Evolutionary conservation across 495 filamentous ascomycete species (phyloP).

Genomic region (Friedmanniomyces simplex): DNA sequence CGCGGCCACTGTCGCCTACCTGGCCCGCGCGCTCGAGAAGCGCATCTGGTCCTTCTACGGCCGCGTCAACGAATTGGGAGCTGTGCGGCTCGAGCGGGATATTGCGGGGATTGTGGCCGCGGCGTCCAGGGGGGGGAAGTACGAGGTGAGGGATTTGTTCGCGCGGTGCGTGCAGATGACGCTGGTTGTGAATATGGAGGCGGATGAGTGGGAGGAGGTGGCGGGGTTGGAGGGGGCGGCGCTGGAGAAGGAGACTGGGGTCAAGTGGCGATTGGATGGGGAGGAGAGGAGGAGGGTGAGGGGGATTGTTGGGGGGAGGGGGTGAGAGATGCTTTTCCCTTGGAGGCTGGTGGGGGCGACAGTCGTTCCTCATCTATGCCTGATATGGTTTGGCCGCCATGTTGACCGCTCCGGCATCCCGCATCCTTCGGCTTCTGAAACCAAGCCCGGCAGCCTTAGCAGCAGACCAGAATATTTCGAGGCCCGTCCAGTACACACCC

Average conservation of each 20-base stretch:
- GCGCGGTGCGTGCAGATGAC: slow-evolving; percentile 70
- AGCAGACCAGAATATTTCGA: too few species aligned
- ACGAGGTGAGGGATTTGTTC: slow-evolving; percentile 73
- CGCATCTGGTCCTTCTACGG: slow-evolving; percentile 76
- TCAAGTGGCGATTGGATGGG: slow-evolving; percentile 46
- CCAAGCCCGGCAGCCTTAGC: too few species aligned
- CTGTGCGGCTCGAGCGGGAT: slow-evolving; percentile 80
- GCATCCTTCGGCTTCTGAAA: too few species aligned
- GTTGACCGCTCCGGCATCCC: too few species aligned
- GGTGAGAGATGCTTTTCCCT: background rate
- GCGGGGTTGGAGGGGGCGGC: slow-evolving; percentile 27
- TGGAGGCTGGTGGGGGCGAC: too few species aligned
- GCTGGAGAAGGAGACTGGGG: slow-evolving; percentile 31
- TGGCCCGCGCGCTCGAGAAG: slow-evolving; percentile 76
- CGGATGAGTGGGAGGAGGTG: slow-evolving; percentile 90
- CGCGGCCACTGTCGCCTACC: slow-evolving; percentile 58
- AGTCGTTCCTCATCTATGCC: too few species aligned
- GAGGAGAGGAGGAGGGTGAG: slow-evolving; percentile 54
- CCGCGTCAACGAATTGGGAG: slow-evolving; percentile 70
- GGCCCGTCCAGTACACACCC: too few species aligned
- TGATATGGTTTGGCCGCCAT: too few species aligned
- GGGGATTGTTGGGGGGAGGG: slow-evolving; percentile 41
- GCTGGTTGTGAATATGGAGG: slow-evolving; percentile 90
- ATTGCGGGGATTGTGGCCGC: slow-evolving; percentile 66
- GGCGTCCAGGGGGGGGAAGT: slow-evolving; percentile 64